phyloP scores from a whole-genome alignment of 2,329 filamentous ascomycete genomes.

The Xylariaceae sp. region DNA sequence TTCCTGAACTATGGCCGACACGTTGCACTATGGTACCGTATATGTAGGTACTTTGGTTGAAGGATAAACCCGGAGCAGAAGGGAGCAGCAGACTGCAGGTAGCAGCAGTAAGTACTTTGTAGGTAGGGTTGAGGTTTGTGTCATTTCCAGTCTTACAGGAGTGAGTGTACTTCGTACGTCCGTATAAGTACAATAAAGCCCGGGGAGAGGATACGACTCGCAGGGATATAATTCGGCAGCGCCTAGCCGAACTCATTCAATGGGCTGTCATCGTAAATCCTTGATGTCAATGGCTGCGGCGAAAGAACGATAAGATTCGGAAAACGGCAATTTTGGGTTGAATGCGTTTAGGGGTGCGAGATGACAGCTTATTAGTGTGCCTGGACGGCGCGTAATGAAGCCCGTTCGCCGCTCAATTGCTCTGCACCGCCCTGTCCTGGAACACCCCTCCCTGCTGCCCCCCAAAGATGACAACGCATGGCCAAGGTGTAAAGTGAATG shows the following conservation, averaged over 20 bases:
- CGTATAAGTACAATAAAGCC: no score
- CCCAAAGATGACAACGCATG: neutral
- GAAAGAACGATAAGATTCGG: conserved; percentile 9
- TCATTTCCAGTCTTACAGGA: no score
- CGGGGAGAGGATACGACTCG: neutral
- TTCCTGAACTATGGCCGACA: neutral
- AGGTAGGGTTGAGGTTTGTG: neutral
- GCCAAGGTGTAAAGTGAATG: neutral
- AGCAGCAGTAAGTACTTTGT: neutral
- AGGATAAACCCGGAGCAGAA: neutral
- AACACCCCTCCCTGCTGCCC: neutral
- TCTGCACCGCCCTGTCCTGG: neutral
- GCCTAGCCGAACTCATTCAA: conserved; percentile 10
- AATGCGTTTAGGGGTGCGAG: neutral
- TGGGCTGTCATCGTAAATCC: conserved; percentile 1
- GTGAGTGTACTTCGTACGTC: no score
- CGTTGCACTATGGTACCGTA: no score
- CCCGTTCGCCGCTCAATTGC: conserved; percentile 10
- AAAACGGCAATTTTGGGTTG: conserved; percentile 12
- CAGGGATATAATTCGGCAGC: conserved; percentile 9
- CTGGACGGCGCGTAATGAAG: conserved; percentile 12
- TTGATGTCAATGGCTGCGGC: neutral
- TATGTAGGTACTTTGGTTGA: neutral
- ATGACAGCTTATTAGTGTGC: conserved; percentile 5
- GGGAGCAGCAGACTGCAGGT: neutral